Base-by-base conservation (phyloP, 78 protist species). In the Emiliania huxleyi region DNA sequence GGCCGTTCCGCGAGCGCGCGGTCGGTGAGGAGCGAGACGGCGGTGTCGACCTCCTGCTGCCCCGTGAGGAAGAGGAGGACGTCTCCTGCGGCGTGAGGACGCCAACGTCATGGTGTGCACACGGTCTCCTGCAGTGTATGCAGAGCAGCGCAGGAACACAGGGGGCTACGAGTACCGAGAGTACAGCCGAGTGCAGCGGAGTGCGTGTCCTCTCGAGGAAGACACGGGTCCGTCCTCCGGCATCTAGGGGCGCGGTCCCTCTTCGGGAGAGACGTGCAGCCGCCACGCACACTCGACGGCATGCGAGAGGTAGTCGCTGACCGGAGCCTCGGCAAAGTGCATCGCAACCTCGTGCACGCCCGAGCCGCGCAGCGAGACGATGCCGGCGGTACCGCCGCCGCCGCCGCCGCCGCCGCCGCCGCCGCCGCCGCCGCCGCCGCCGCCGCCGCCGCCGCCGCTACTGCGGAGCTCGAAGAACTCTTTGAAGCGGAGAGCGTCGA, bases 51-150 rank as follows among this genome's bases (percentile, higher is more conserved):
- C 69, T 98, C 99, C 77, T 97, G 98, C 84, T 99, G 99, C 6
- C 99, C 99, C 0, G 99, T 97, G 37, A 98, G 94, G 94, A 98
- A 98, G 49, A 98, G 97, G 26, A 99, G 97, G 49, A 98, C 90
- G 91, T 97, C 98, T 4, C 99, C 98, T 1, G 83, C 83, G 37
- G 1, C 45, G 19, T 96, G 98, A 71, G 98, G 97, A n/a, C n/a
- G n/a, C n/a, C n/a, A n/a, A n/a, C n/a, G n/a, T n/a, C n/a, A n/a
- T n/a, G n/a, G n/a, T n/a, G n/a, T n/a, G n/a, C n/a, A n/a, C n/a
- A n/a, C n/a, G n/a, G n/a, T n/a, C n/a, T n/a, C n/a, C n/a, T n/a
- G n/a, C n/a, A n/a, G n/a, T n/a, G n/a, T n/a, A n/a, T n/a, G n/a
- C n/a, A n/a, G n/a, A n/a, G n/a, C n/a, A n/a, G n/a, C n/a, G n/a